Percentiles rank a stretch among this genome's conserved stretches.
Evolutionary conservation across 257 asterid species (phyloP).

Genomic region (Datura wrightii): DNA sequence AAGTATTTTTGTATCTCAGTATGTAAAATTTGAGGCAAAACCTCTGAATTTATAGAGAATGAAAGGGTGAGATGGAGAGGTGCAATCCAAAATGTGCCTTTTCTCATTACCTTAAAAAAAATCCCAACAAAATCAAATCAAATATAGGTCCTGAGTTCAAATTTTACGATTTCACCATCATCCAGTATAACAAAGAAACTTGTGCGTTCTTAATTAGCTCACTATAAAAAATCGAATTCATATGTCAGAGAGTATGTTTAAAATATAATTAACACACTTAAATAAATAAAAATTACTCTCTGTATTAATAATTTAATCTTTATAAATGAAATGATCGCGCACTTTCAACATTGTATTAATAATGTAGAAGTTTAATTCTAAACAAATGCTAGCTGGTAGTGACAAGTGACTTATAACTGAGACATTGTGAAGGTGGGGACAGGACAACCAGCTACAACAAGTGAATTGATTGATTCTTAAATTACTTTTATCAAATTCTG

Average conservation of each 20-base stretch:
- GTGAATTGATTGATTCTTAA: conserved; percentile 62
- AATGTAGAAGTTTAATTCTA: neutral
- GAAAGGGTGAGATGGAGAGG: too few species aligned
- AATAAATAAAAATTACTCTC: too few species aligned
- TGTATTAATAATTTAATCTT: neutral
- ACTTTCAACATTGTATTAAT: neutral
- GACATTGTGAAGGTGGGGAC: conserved; percentile 36
- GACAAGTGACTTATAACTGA: conserved; percentile 73
- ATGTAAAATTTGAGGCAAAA: too few species aligned
- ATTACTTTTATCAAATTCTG: conserved; percentile 57
- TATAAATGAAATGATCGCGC: neutral
- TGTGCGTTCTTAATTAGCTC: too few species aligned
- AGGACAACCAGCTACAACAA: neutral
- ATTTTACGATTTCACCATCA: neutral
- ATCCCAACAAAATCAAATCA: too few species aligned
- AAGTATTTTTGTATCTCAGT: too few species aligned
- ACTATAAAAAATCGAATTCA: neutral
- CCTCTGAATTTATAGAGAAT: too few species aligned
- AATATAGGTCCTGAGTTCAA: neutral
- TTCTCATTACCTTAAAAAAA: too few species aligned
- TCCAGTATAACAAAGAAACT: too few species aligned
- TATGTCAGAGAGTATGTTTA: neutral
- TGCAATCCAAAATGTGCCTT: too few species aligned
- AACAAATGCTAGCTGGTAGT: too few species aligned
- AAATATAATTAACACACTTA: too few species aligned